phyloP scores from a whole-genome alignment of 768 basidiomycete genomes.

The Suillus fuscotomentosus region DNA sequence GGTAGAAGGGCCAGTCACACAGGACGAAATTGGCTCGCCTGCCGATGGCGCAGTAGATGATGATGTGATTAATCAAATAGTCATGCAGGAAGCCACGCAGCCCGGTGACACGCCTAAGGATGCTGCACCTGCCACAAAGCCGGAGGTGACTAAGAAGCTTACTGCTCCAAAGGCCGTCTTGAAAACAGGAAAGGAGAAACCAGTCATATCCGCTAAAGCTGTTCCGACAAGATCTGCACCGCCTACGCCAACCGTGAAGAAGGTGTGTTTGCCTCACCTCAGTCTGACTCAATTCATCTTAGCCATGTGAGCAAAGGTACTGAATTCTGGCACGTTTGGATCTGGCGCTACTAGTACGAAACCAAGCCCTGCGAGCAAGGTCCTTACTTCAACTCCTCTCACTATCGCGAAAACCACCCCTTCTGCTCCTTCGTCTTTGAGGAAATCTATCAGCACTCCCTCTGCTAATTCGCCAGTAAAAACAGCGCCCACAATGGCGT shows the following conservation, averaged over 20 bases:
- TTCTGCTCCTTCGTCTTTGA: conserved; percentile 26
- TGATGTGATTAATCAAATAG: conserved; percentile 12
- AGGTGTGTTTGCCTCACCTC: conserved; percentile 43
- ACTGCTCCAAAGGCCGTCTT: conserved; percentile 26
- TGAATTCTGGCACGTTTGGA: conserved; percentile 67
- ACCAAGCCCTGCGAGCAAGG: conserved; percentile 41
- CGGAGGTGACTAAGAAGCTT: conserved; percentile 26
- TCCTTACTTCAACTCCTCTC: conserved; percentile 31
- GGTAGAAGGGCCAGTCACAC: conserved; percentile 26
- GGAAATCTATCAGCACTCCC: conserved; percentile 26
- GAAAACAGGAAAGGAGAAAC: conserved; percentile 29
- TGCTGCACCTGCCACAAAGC: conserved; percentile 14
- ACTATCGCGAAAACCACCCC: conserved; percentile 29
- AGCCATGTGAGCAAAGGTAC: conserved; percentile 45
- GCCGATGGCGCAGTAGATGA: conserved; percentile 20
- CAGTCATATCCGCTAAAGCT: conserved; percentile 40
- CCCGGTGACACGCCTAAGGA: conserved; percentile 20
- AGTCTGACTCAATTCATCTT: conserved; percentile 22
- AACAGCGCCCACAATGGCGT: conserved; percentile 27
- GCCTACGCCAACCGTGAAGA: conserved; percentile 62
- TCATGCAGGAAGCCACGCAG: conserved; percentile 23
- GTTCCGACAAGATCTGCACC: conserved; percentile 46
- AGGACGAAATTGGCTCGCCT: conserved; percentile 13
- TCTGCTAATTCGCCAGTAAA: conserved; percentile 32
- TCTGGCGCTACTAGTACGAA: conserved; percentile 45